Base-by-base conservation (phyloP, 495 filamentous ascomycete species). In the Hypoxylon fuscum region DNA sequence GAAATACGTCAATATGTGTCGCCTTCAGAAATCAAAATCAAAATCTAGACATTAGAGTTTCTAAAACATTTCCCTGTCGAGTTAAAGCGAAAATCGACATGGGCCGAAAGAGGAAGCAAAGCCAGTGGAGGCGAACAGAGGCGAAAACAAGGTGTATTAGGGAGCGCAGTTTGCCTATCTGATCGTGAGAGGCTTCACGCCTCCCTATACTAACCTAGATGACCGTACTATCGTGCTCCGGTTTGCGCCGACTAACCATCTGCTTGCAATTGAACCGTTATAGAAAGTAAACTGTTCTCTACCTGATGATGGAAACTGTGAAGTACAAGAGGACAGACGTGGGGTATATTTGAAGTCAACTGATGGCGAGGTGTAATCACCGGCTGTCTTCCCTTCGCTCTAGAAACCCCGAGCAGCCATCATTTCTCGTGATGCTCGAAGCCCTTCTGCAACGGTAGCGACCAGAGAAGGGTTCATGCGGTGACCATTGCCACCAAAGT, bases 371-470 rank as follows among this genome's bases (percentile, higher is more conserved):
- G 63, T 59, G 55, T 31, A 64, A 61, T 59, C 47, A 57, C 44
- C 40, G 37, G 63, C 48, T 55, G 59, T 61, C 62, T 57, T 43
- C 59, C 45, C 52, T 58, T 58, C 48, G 49, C 62, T 59, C 58
- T 20, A 12, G 41, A 44, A 56, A 60, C 49, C 53, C 48, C 52
- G 62, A 69, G 60, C 65, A 69, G 60, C 68, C 70, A 37, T 73
- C 63, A 52, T 71, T 73, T 73, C 65, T 66, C 59, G 40, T 69
- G 66, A 67, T 69, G 65, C 57, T 62, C 59, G 55, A 62, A 66
- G 57, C 34, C 31, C 47, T 45, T 43, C 15, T 43, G 52, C 46
- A 50, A 53, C 31, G 42, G 42, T 50, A 37, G 57, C 52, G 34
- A 46, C 40, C 21, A 60, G 21, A 44, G 35, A 52, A 50, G 27